Base-by-base conservation (phyloP, 371 early-diverging fungal genomes). In the Mortierella sp. region DNA sequence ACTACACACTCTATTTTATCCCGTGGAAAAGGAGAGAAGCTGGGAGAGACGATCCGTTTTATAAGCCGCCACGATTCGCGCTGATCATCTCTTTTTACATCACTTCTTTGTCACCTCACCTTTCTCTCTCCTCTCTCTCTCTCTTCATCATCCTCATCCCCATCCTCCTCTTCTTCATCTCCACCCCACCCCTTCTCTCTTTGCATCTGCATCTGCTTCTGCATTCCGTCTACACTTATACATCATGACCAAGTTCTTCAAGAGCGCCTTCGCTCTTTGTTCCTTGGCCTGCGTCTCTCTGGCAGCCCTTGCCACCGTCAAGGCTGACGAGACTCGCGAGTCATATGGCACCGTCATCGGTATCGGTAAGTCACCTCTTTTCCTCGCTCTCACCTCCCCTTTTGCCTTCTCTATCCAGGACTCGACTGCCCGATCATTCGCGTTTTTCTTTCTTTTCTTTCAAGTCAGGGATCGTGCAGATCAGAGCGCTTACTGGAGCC, bases 311-410 rank as follows among this genome's bases (percentile, higher is more conserved):
- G 60, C 75, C 57, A 67, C 75, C 61, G 75, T 70, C 75, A 70
- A 70, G 64, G 75, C 75, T 47, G 75, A 75, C 66, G 70, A 75
- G 60, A 56, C 63, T 37, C 68, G 74, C 64, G 67, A 70, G 52
- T 23, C 63, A 52, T 75, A 66, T 60, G 94, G 94, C 66, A 83
- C 84, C 75, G 93, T 94, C 55, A 93, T 97, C 75, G 97, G 97
- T 80, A 97, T 97, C 70, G 75, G 75, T 75, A 75, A 70, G 75
- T 75, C 16, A 26, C n/a, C 16, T 44, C 16, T 12, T 50, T 15
- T 62, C 19, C 21, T 50, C 21, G 19, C 50, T 14, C 46, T 19
- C 15, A 28, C 6, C 18, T 58, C 45, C 9, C 37, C 9, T 5
- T 37, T 37, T 37, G n/a, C 37, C 9, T 37, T 5, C 37, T 9